Percentiles rank a stretch among this genome's conserved stretches.
These are phyloP conservation scores for Nicotiana otophora DNA, from an alignment of 257 asterid genomes.

Conservation along the genomic window DNA sequence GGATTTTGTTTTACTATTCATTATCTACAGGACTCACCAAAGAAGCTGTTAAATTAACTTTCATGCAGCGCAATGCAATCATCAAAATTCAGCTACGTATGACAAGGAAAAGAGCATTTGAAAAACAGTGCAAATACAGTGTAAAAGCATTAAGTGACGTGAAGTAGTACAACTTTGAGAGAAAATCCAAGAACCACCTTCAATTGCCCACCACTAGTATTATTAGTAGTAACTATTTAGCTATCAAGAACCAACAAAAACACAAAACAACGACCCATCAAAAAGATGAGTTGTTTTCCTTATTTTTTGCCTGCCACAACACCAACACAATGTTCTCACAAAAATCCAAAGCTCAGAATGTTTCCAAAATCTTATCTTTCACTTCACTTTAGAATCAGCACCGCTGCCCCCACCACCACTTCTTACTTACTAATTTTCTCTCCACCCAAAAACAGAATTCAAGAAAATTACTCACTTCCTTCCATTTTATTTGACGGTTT, in stretches of 20 bases:
- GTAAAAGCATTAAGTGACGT: constrained; percentile 19
- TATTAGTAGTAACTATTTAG: background rate
- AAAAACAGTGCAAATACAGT: constrained; percentile 11
- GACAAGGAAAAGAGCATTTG: background rate
- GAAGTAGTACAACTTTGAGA: constrained; percentile 10
- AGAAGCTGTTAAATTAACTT: background rate
- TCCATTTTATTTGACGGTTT: no score
- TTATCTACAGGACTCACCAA: background rate
- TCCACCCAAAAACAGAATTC: background rate
- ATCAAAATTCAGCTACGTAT: background rate
- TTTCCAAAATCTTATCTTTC: constrained; percentile 31
- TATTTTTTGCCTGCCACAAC: constrained; percentile 64
- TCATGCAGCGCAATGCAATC: background rate
- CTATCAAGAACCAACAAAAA: constrained; percentile 15
- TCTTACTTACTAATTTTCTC: background rate
- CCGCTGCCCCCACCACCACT: constrained; percentile 59
- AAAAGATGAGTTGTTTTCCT: constrained; percentile 50
- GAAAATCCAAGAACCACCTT: constrained; percentile 24
- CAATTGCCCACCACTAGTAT: constrained; percentile 7
- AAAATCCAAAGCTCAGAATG: constrained; percentile 60
- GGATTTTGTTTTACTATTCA: background rate
- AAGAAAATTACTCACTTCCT: no score
- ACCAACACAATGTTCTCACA: constrained; percentile 61
- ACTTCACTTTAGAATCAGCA: constrained; percentile 47
- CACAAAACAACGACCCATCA: constrained; percentile 27